phyloP scores from a whole-genome alignment of 169 alveolate genomes.

The Neospora caninum region DNA sequence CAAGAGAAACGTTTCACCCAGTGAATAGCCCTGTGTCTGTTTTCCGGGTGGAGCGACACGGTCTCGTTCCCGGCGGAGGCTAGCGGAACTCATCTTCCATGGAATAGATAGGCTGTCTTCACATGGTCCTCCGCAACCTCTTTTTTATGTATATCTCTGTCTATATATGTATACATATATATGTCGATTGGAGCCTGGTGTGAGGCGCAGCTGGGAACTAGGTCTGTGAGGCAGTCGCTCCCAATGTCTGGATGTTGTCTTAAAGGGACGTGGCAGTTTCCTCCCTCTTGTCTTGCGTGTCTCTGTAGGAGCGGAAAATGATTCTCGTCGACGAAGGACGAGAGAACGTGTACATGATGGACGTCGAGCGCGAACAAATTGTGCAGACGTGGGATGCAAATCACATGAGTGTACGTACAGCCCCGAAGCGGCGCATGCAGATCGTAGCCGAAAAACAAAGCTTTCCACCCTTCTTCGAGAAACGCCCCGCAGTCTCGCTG shows the following conservation, averaged over 20 bases:
- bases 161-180: not conserved
- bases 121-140: not conserved
- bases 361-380: not conserved
- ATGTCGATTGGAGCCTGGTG: no score
- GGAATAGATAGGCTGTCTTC: not conserved
- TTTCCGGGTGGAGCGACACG: no score
- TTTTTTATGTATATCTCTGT: not conserved
- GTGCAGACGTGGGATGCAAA: conserved; percentile 36
- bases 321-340: conserved; percentile 5
- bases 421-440: not conserved
- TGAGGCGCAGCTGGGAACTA: no score
- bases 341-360: conserved; percentile 9
- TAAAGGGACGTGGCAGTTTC: not conserved
- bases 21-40: no score
- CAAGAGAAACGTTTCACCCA: no score
- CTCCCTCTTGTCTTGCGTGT: not conserved
- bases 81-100: no score
- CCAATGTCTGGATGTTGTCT: no score
- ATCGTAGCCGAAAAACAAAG: not conserved
- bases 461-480: not conserved
- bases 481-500: not conserved
- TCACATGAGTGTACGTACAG: conserved; percentile 9
- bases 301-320: conserved; percentile 5
- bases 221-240: no score
- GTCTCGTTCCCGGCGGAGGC: no score